Evolutionary conservation across 208 protist species (phyloP), one percentile per base, ranked within the genome.

Genomic region (Crithidia bombi): DNA sequence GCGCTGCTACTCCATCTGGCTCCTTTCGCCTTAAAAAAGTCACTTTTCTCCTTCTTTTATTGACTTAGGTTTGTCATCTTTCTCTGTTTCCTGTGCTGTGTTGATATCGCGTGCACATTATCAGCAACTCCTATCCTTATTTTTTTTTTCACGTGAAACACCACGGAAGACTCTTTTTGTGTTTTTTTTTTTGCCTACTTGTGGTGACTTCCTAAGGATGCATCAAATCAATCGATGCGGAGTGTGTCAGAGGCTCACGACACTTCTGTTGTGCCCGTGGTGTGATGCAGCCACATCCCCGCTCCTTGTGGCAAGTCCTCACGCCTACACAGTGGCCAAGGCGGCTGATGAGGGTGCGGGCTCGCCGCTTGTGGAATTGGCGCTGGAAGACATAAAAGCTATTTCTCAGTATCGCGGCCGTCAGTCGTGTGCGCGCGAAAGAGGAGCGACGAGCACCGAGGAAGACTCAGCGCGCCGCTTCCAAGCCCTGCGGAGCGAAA

Each of bases 171-270:
- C 12, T 15, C 36, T 12, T 12, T 41, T 12, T 41, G 9, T 41
- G 12, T 19, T 47, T 47, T 47, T 21, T n/a, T 47, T 47, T 9
- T 21, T 19, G 15, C 15, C 21, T 6, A 41, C 10, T 47, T 47
- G n/a, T n/a, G n/a, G n/a, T n/a, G n/a, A n/a, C n/a, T n/a, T n/a
- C n/a, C n/a, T 17, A 7, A 52, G 1, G 35, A 86, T 76, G 81
- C 46, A 50, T 25, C 28, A 55, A 32, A 30, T 81, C 23, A 61
- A 43, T 10, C 44, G 67, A 28, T 85, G 79, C 57, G 33, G 6
- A 21, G n/a, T 14, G 39, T 88, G 82, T 51, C 61, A 49, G 30
- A 75, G 63, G 25, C 64, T 85, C 30, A 88, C 79, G 5, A 81
- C 82, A 71, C 28, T 88, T 38, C 62, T 58, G 2, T 35, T 65